Conservation (phyloP, 2,329 filamentous ascomycete genomes). For the Aspergillus carbonarius region DNA sequence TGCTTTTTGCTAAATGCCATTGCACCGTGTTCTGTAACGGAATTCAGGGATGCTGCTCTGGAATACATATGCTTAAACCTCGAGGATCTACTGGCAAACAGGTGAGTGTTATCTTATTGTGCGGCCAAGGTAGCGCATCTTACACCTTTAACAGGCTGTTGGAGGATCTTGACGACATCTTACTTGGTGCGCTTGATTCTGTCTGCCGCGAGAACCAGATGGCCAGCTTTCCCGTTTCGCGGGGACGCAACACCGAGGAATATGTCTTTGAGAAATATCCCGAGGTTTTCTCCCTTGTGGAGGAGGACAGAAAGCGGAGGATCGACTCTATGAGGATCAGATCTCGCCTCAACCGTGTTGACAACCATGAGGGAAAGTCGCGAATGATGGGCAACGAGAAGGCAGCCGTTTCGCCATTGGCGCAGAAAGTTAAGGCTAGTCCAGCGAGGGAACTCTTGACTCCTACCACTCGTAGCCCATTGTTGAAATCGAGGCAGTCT, state of each 20-base stretch:
- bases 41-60: conserved; percentile 83
- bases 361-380: conserved; percentile 62
- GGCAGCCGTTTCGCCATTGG: conserved; percentile 47
- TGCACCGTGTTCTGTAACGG: conserved; percentile 74
- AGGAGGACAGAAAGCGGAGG: conserved; percentile 57
- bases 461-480: conserved; percentile 61
- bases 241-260: conserved; percentile 69
- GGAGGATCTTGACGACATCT: conserved; percentile 78
- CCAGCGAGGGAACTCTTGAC: conserved; percentile 43
- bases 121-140: conserved; percentile 3
- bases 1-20: conserved; percentile 82
- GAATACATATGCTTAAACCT: conserved; percentile 91
- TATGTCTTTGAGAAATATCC: conserved; percentile 48
- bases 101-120: conserved; percentile 39
- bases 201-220: conserved; percentile 81
- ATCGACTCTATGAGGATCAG: conserved; percentile 76
- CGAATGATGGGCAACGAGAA: conserved; percentile 68
- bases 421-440: conserved; percentile 41
- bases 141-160: conserved; percentile 56
- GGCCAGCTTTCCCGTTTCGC: conserved; percentile 71
- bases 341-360: conserved; percentile 62
- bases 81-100: conserved; percentile 88
- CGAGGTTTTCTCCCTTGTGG: conserved; percentile 40
- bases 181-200: conserved; percentile 77
- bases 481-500: conserved; percentile 66